These are phyloP conservation scores for Colletotrichum phormii DNA, from an alignment of 2,329 filamentous ascomycete species.

Conservation along the genomic window DNA sequence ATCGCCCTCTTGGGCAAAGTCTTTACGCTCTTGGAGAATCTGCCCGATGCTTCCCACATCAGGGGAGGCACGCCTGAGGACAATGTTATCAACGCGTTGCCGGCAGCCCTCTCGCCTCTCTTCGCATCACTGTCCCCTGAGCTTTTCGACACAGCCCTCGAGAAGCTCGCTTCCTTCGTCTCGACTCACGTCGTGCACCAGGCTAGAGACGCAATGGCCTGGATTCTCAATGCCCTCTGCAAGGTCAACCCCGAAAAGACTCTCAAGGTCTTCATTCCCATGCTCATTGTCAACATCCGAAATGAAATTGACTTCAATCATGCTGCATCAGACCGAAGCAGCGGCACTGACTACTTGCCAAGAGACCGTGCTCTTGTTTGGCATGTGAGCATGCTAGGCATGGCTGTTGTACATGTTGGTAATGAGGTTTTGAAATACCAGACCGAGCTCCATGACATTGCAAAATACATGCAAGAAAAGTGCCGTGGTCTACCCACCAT, in stretches of 20 bases:
- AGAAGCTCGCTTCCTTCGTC: conserved; percentile 93
- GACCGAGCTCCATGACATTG: conserved; percentile 89
- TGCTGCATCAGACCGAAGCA: conserved; percentile 93
- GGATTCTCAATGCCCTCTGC: conserved; percentile 95
- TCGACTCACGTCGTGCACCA: conserved; percentile 96
- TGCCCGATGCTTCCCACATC: conserved; percentile 89
- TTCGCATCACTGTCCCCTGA: conserved; percentile 93
- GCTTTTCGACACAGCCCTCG: conserved; percentile 89
- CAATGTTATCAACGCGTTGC: conserved; percentile 94
- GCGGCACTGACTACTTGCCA: conserved; percentile 91
- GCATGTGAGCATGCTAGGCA: conserved; percentile 96
- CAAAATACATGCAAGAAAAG: conserved; percentile 95
- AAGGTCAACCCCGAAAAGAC: conserved; percentile 96
- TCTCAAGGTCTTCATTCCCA: conserved; percentile 88
- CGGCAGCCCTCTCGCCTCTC: conserved; percentile 89
- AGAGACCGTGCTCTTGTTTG: conserved; percentile 93
- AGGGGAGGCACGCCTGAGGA: conserved; percentile 94
- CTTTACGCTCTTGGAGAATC: conserved; percentile 93
- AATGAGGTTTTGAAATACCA: conserved; percentile 90
- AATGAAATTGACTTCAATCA: conserved; percentile 98
- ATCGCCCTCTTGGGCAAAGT: conserved; percentile 92
- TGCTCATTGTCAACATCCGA: conserved; percentile 90
- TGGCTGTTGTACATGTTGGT: conserved; percentile 97
- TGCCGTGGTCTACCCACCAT: conserved; percentile 95
- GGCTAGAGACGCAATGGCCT: conserved; percentile 96